phyloP scores from a whole-genome alignment of 805 yeast species.

The Suhomyces xylopsoci region DNA sequence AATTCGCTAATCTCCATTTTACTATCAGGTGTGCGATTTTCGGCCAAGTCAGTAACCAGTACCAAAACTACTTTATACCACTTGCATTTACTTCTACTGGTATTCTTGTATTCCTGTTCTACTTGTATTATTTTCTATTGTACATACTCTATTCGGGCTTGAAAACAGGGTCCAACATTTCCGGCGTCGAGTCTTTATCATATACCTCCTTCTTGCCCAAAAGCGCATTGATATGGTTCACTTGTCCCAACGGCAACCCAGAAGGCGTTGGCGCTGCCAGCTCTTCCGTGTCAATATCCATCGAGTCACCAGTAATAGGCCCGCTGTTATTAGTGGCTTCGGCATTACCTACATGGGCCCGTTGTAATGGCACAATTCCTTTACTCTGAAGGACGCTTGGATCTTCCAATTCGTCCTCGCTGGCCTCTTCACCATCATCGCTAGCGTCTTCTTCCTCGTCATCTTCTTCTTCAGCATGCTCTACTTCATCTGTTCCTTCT shows the following conservation, averaged over 20 bases:
- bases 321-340: constrained; percentile 4
- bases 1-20: too few species aligned
- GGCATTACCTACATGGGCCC: not conserved
- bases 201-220: not conserved
- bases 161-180: constrained; percentile 23
- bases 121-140: not conserved
- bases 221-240: constrained; percentile 4
- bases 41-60: too few species aligned
- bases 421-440: constrained; percentile 10
- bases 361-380: not conserved
- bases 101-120: too few species aligned
- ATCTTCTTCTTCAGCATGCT: constrained; percentile 9
- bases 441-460: constrained; percentile 10
- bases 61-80: not conserved
- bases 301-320: constrained; percentile 4
- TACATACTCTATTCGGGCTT: constrained; percentile 10
- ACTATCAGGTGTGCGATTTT: too few species aligned
- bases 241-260: constrained; percentile 1
- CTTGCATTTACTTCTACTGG: not conserved
- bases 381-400: constrained; percentile 5
- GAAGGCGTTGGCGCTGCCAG: not conserved
- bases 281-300: not conserved
- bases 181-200: constrained; percentile 10
- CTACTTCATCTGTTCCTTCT: constrained; percentile 10
- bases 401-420: constrained; percentile 10